Evolutionary conservation across 768 basidiomycete genomes (phyloP), one percentile per base, ranked within the genome.

Genomic region (Saitozyma podzolica): DNA sequence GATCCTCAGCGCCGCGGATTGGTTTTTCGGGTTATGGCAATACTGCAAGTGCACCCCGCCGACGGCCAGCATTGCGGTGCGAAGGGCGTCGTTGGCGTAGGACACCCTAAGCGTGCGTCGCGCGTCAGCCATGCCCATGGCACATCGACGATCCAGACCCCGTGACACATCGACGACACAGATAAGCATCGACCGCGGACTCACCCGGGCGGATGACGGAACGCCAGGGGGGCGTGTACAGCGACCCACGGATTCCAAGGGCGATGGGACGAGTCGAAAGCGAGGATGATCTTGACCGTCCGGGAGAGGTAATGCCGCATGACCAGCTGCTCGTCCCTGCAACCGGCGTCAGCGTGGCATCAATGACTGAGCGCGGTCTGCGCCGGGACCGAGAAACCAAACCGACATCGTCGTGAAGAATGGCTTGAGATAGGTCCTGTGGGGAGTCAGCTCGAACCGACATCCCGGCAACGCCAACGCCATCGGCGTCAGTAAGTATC

Each of bases 161-260:
- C 29, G 5, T 29, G 29, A 29, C 29, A 29, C 29, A 29, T 29
- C 29, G 29, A 29, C 29, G 29, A 29, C 29, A 2, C 29, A 29
- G 29, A 29, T 29, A 29, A 2, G 29, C 29, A 29, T 29, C 29
- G 29, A 29, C 29, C 29, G 2, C 29, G 29, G 9, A 58, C 64
- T 37, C 29, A 67, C 64, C 66, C 66, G 14, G 68, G 70, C 0
- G 65, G 50, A 45, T 61, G 56, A 6, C 53, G 62, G 59, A 72
- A 72, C 6, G 70, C 68, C 20, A 66, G 54, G 6, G 70, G 58
- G 9, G 70, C 68, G 50, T 72, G 68, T 1, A 66, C 50, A 4
- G 50, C 47, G 1, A 74, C 43, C 72, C 72, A 74, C 1, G 72
- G 72, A 53, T 74, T 74, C 69, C 69, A 73, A 1, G 67, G 67